Base-by-base conservation (phyloP, 192 early-diverging fungal genomes). In the Powellomyces hirtus region DNA sequence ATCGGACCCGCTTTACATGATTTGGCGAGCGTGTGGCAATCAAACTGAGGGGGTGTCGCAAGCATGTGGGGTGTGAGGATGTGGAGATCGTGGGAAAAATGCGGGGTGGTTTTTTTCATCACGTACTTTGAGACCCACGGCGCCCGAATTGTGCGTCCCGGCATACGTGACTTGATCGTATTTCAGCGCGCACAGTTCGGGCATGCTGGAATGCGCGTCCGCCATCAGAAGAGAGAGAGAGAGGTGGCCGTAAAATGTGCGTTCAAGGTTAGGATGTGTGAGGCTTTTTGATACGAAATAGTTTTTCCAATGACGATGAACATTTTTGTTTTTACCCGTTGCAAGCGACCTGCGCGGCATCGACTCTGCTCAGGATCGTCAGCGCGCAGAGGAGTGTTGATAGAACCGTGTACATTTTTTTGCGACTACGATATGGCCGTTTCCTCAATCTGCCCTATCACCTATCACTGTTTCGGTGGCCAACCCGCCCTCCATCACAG, bases 61-160 rank as follows among this genome's bases (percentile, higher is more conserved):
- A 14, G 10, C 8, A 13, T 42, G 40, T 18, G 18, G 40, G 52
- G 18, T 14, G 27, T 27, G 24, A 24, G n/a, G 52, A 10, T 53
- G 10, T 11, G 27, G 8, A 53, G n/a, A 53, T 8, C 11, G 27
- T 53, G 11, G n/a, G 10, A 27, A 11, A 24, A 53, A 22, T 44
- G 42, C n/a, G n/a, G n/a, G n/a, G n/a, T n/a, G n/a, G n/a, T n/a
- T n/a, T n/a, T n/a, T n/a, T n/a, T n/a, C 53, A 20, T 16, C 10
- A 60, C 33, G 14, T 29, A 63, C 62, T 55, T 68, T 59, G 10
- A 68, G 38, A 18, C 49, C 30, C 20, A 16, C 22, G 42, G 56
- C 34, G 34, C 66, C 66, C 1, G 90, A 83, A 66, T 92, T 92
- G 77, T 94, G 92, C 18, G 92, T 91, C 6, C 85, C 83, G 1